Base-by-base conservation (phyloP, 768 basidiomycete species). In the Pleurotus ostreatus region DNA sequence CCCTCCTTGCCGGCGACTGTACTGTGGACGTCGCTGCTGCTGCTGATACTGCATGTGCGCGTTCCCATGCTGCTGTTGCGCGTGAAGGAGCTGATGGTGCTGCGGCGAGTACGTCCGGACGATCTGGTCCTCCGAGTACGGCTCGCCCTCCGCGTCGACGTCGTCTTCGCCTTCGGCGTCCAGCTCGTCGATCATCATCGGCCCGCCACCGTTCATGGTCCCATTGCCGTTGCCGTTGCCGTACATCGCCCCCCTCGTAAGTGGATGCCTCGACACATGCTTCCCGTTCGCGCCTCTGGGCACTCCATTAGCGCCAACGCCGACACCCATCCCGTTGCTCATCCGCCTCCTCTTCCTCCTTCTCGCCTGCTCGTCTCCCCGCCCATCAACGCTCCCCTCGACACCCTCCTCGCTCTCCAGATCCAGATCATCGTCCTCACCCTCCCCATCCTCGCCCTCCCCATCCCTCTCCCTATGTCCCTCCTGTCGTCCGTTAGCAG, bases 291-390 rank as follows among this genome's bases (percentile, higher is more conserved):
- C 48, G 3, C 25, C 49, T 34, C 49, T 15, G 8, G 5, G 6
- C 16, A 22, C 49, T 8, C 46, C 46, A 22, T 26, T 47, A 3
- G 15, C 46, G 6, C 46, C 46, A 47, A 15, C 23, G 5, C 18
- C 46, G 18, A 47, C 20, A 7, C 43, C 43, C 7, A 44, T 11
- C n/a, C 43, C 62, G 53, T 46, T 51, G 34, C 39, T 39, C 45
- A 46, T 63, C 62, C 25, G 62, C 63, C 44, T 67, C 65, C 38
- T 48, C 60, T 38, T 64, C 60, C 39, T 62, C 60, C 38, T 39
- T 1, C n/a, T 30, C 13, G 18, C 38, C 46, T 63, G 63, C 46
- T 65, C 63, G 40, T 72, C 57, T 37, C 61, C 70, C 22, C 55
- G 54, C 11, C 53, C 58, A 3, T 63, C 62, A 23, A 59, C 62